These are phyloP conservation scores for Pythium oligandrum DNA, from an alignment of 352 stramenopile species.

Conservation along the genomic window DNA sequence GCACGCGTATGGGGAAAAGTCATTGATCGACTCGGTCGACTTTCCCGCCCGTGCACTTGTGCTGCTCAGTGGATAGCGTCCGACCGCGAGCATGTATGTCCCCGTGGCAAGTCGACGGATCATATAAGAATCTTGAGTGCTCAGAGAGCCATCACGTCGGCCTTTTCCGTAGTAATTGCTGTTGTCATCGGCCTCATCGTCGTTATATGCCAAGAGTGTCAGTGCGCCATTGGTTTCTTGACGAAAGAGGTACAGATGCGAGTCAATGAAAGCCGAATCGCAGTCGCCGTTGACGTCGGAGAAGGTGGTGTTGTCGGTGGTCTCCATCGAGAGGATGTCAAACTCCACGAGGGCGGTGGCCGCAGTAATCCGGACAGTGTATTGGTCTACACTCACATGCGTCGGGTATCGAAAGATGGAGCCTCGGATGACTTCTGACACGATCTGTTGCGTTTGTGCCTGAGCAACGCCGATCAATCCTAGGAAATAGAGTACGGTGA, in stretches of 20 bases:
- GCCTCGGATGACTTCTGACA: conserved; percentile 37
- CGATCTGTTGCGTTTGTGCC: not conserved
- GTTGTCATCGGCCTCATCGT: conserved; percentile 64
- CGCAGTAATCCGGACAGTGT: conserved; percentile 38
- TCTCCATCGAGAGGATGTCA: conserved; percentile 65
- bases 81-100: conserved; percentile 53
- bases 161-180: conserved; percentile 31
- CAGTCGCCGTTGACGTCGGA: conserved; percentile 63
- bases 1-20: conserved; percentile 58
- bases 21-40: conserved; percentile 29
- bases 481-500: no score
- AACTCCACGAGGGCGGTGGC: conserved; percentile 49
- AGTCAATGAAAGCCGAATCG: conserved; percentile 71
- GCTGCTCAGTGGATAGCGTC: conserved; percentile 48
- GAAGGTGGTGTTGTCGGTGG: conserved; percentile 37
- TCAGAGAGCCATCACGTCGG: conserved; percentile 43
- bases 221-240: conserved; percentile 20
- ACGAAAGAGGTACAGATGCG: conserved; percentile 47
- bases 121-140: conserved; percentile 53
- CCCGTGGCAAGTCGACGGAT: conserved; percentile 35
- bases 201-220: conserved; percentile 44
- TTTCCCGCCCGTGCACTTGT: conserved; percentile 26
- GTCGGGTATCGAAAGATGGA: conserved; percentile 47
- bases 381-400: conserved; percentile 58
- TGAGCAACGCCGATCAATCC: not conserved